Percentiles rank a stretch among this genome's conserved stretches.
These are phyloP conservation scores for Paramyrothecium roridum DNA, from an alignment of 2,329 filamentous ascomycete genomes.

Conservation along the genomic window DNA sequence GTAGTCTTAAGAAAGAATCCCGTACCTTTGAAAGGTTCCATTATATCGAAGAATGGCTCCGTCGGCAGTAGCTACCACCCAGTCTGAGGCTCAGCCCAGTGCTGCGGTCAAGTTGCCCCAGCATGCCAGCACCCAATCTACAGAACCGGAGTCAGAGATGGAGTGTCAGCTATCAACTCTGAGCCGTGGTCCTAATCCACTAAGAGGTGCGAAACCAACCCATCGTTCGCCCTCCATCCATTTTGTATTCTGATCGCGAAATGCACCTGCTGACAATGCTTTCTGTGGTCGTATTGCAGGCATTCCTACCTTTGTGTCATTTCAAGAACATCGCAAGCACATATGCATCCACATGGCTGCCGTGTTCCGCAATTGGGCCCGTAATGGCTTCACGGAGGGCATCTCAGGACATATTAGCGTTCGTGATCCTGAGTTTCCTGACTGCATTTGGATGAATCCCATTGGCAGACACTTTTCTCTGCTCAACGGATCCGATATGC, in stretches of 20 bases:
- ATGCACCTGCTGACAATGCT: neutral
- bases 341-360: constrained; percentile 65
- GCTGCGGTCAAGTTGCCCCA: neutral
- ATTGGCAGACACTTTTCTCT: constrained; percentile 64
- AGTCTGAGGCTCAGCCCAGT: neutral
- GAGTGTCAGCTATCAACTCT: constrained; percentile 11
- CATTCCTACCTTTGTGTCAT: constrained; percentile 38
- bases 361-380: constrained; percentile 40
- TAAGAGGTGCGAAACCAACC: constrained; percentile 11
- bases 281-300: constrained; percentile 17
- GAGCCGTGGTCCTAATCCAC: constrained; percentile 18
- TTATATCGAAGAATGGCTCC: neutral
- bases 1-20: too few species aligned
- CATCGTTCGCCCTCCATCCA: too few species aligned
- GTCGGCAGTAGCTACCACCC: neutral
- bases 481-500: constrained; percentile 65
- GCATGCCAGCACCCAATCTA: neutral
- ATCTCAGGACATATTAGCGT: constrained; percentile 59
- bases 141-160: constrained; percentile 6
- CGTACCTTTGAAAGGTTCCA: too few species aligned
- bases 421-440: constrained; percentile 59
- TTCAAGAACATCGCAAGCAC: constrained; percentile 53
- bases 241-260: too few species aligned
- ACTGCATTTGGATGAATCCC: constrained; percentile 70
- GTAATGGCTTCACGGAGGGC: constrained; percentile 24